phyloP scores from a whole-genome alignment of 2,329 filamentous ascomycete species.

The Acarospora socialis region DNA sequence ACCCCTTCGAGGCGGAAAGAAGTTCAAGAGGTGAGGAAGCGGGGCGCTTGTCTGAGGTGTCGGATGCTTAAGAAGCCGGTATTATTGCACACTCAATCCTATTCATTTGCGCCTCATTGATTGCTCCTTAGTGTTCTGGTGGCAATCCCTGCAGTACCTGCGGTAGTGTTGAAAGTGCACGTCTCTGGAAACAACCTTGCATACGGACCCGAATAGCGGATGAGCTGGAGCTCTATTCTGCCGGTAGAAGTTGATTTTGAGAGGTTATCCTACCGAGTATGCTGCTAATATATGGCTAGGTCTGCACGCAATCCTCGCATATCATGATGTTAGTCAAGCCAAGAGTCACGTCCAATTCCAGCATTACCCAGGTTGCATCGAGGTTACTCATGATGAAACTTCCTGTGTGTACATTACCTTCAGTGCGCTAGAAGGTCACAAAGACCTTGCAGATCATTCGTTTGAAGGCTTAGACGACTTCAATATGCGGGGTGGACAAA shows the following conservation, averaged over 20 bases:
- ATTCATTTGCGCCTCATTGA: constrained; percentile 1
- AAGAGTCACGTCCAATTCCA: constrained; percentile 35
- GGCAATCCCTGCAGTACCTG: constrained; percentile 47
- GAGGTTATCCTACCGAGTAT: neutral
- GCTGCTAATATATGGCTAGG: constrained; percentile 19
- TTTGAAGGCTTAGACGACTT: constrained; percentile 27
- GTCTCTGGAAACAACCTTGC: constrained; percentile 47
- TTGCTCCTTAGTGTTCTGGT: constrained; percentile 35
- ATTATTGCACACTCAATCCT: constrained; percentile 11
- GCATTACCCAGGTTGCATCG: constrained; percentile 36
- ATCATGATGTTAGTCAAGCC: constrained; percentile 35
- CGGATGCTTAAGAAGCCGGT: constrained; percentile 50
- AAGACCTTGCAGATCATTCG: constrained; percentile 26
- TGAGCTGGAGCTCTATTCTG: constrained; percentile 43
- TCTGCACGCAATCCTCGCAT: constrained; percentile 38
- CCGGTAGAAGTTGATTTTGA: constrained; percentile 24
- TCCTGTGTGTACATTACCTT: constrained; percentile 34
- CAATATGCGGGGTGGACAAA: constrained; percentile 26
- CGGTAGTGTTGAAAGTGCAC: constrained; percentile 43
- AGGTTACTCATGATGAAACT: constrained; percentile 37
- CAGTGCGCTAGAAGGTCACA: constrained; percentile 25
- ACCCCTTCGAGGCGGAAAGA: constrained; percentile 42
- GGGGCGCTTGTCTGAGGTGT: constrained; percentile 47
- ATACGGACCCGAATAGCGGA: constrained; percentile 44
- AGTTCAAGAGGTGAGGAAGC: constrained; percentile 44